Base-by-base conservation (phyloP, 345 rosid species). In the Acer yangbiense region DNA sequence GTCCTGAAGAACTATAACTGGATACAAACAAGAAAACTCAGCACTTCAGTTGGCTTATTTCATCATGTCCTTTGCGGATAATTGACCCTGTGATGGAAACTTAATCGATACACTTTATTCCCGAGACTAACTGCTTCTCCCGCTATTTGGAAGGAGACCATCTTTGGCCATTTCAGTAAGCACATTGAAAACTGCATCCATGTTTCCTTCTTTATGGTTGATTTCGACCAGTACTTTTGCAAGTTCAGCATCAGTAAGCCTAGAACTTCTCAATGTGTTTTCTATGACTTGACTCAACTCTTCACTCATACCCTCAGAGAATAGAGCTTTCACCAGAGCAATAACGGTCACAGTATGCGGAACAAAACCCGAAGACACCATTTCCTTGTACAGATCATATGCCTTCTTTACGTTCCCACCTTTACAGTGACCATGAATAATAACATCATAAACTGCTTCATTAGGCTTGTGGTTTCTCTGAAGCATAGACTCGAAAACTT, bases 161-260 rank as follows among this genome's bases (percentile, higher is more conserved):
- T 91, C 97, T 88, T 83, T 88, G 39, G 95, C 98, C 98, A 91
- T 93, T 81, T 90, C 92, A 60, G 89, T 82, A 41, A 93, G 95
- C 71, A 93, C 79, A 76, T 85, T 81, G 57, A 93, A 84, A 83
- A 86, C 94, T 0, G 84, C 90, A 87, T 90, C 90, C 94, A 92
- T 88, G 78, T 93, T 92, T 64, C 98, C 97, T 89, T 95, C 98
- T 76, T 86, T 93, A 64, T 88, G 90, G 83, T 95, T 90, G 78
- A 92, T 89, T 73, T 92, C 94, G 46, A 93, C 89, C 21, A 92
- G 90, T 23, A 83, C 85, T 86, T 92, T 93, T 9, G 89, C 86
- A 76, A 86, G 84, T 83, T 93, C 98, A 61, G 93, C 94, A 80
- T 92, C 97, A 66, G 87, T 85, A 77, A 93, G 80, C 82, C 87